phyloP scores from a whole-genome alignment of 768 basidiomycete species.

The Inosperma sp. region DNA sequence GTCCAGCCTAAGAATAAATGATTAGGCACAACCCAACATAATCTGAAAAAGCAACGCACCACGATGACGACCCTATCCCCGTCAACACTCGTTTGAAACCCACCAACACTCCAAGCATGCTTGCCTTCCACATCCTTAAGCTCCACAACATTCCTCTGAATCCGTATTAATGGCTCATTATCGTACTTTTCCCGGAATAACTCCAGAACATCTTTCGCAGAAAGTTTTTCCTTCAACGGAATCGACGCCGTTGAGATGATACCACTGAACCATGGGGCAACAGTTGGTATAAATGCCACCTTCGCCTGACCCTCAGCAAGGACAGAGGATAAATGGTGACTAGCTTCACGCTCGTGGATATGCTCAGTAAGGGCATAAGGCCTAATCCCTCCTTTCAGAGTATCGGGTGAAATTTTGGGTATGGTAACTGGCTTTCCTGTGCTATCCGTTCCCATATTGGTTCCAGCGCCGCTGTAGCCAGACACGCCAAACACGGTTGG shows the following conservation, averaged over 20 bases:
- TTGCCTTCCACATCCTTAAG: conserved; percentile 71
- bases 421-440: conserved; percentile 69
- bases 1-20: conserved; percentile 57
- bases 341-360: conserved; percentile 97
- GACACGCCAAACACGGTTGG: conserved; percentile 92
- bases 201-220: conserved; percentile 65
- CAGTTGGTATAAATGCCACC: conserved; percentile 81
- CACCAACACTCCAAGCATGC: conserved; percentile 90
- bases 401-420: conserved; percentile 78
- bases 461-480: conserved; percentile 95
- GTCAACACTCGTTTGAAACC: conserved; percentile 86
- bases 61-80: conserved; percentile 94
- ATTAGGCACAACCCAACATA: background rate
- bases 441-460: conserved; percentile 60
- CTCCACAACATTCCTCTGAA: conserved; percentile 67
- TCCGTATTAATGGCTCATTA: conserved; percentile 65
- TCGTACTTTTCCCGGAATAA: conserved; percentile 77
- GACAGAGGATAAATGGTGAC: conserved; percentile 70
- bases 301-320: conserved; percentile 42
- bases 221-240: conserved; percentile 62
- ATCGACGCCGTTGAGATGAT: conserved; percentile 86
- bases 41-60: conserved; percentile 41
- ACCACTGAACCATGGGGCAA: conserved; percentile 94
- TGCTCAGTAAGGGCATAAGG: conserved; percentile 94
- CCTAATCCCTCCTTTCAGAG: conserved; percentile 67